Percentiles rank a stretch among this genome's conserved stretches.
phyloP scores from a whole-genome alignment of 345 rosid species.

The Toxicodendron radicans region DNA sequence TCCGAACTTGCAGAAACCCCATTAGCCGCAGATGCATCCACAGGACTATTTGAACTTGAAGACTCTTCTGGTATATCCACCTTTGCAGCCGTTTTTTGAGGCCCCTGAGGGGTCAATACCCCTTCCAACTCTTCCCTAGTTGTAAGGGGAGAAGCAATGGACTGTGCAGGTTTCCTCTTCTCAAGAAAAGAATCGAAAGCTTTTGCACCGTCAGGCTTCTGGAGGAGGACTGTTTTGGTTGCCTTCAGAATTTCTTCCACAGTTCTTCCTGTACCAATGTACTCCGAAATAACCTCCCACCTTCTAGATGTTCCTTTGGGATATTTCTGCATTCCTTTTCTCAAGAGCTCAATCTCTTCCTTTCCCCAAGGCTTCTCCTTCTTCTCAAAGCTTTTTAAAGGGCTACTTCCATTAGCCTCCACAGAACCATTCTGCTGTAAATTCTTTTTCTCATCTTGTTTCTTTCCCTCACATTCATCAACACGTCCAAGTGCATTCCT shows the following conservation, averaged over 20 bases:
- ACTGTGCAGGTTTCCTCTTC: slow-evolving; percentile 75
- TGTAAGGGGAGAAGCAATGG: slow-evolving; percentile 85
- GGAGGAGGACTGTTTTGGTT: slow-evolving; percentile 92
- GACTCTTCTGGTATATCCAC: slow-evolving; percentile 32
- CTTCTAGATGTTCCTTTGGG: slow-evolving; percentile 96
- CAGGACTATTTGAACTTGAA: slow-evolving; percentile 37
- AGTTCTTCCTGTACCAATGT: slow-evolving; percentile 86
- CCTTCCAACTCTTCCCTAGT: slow-evolving; percentile 73
- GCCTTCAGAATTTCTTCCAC: slow-evolving; percentile 96
- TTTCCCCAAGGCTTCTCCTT: slow-evolving; percentile 81
- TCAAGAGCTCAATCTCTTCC: slow-evolving; percentile 90
- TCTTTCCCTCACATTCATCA: slow-evolving; percentile 38
- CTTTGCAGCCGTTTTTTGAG: slow-evolving; percentile 28
- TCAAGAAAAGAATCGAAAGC: slow-evolving; percentile 97
- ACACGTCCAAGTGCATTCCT: slow-evolving; percentile 47
- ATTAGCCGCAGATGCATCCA: slow-evolving; percentile 28
- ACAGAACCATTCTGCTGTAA: slow-evolving; percentile 53
- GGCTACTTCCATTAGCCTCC: slow-evolving; percentile 44
- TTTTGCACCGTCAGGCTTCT: slow-evolving; percentile 87
- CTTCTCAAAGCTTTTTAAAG: slow-evolving; percentile 45
- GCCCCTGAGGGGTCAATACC: slow-evolving; percentile 27
- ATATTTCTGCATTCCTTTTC: slow-evolving; percentile 84
- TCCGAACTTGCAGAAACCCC: slow-evolving; percentile 62
- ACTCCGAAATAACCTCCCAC: slow-evolving; percentile 98
- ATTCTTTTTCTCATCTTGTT: slow-evolving; percentile 42